Base-by-base conservation (phyloP, 192 early-diverging fungal genomes). In the Coemansia sp. region DNA sequence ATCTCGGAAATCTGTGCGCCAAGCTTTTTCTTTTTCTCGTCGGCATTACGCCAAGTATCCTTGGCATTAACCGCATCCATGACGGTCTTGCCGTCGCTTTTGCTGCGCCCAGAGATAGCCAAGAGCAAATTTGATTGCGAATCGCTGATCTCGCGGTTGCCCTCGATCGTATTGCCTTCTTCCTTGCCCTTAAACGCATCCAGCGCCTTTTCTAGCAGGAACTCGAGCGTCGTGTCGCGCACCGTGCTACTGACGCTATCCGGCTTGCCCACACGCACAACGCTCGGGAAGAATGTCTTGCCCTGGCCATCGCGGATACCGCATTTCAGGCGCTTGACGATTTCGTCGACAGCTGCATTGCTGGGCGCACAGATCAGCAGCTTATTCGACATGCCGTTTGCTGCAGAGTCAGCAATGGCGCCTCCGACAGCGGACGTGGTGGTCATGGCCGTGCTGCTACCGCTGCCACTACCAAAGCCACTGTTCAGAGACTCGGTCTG, bases 281-380 rank as follows among this genome's bases (percentile, higher is more conserved):
- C 79, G 19, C 83, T 82, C 4, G 88, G 88, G 6, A 65, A 55
- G 13, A 84, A 82, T 10, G 72, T 60, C 11, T 68, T 38, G 1
- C 91, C 90, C 2, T 28, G 25, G 15, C 49, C 58, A 5, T 73
- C 37, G 0, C 70, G 71, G 17, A 95, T 88, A 20, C 94, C 95
- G 1, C 68, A 50, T 64, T 83, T 88, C 10, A 98, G 47, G 9
- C 95, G 81, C 53, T 89, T 87, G 9, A 87, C 89, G 59, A 98
- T 91, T 70, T 98, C 95, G 52, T 98, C 95, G 26, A 91, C 89
- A 0, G 93, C 95, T 3, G 95, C 94, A 55, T 98, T 98, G 50
- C 86, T 89, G 5, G 95, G 95, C n/a, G 93, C 94, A 51, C 94
- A 96, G 7, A 93, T 83, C 5, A 98, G 73, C 30, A 98, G 64